A percentile compares a stretch with the other conserved stretches of the same genome.
Conservation (phyloP, 306 rosid genomes). For the Lagenaria siceraria region DNA sequence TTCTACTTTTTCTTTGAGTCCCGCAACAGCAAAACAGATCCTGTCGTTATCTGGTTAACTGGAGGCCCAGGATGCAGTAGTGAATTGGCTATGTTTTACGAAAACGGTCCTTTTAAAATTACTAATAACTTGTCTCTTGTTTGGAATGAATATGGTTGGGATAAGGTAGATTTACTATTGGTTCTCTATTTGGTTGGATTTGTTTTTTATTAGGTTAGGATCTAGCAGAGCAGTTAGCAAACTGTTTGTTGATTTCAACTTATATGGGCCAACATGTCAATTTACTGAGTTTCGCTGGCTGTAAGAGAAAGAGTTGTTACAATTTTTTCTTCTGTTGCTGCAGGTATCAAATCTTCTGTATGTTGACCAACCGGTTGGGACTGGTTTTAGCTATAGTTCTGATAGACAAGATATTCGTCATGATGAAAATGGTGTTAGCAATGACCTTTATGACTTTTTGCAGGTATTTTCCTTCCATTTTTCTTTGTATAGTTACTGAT, state of each 20-base stretch:
- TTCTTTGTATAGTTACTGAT: background rate
- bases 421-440: slow-evolving; percentile 72
- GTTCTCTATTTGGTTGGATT: background rate
- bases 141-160: slow-evolving; percentile 96
- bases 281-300: background rate
- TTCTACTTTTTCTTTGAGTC: slow-evolving; percentile 92
- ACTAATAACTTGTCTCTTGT: slow-evolving; percentile 78
- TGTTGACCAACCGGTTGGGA: slow-evolving; percentile 95
- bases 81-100: slow-evolving; percentile 92
- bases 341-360: slow-evolving; percentile 88
- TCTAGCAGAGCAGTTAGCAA: background rate
- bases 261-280: background rate
- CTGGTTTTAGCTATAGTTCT: slow-evolving; percentile 83
- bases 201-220: background rate
- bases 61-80: slow-evolving; percentile 99
- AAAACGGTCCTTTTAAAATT: slow-evolving; percentile 81
- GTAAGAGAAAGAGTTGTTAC: background rate
- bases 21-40: slow-evolving; percentile 61
- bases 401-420: slow-evolving; percentile 77
- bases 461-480: slow-evolving; percentile 1
- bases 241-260: background rate
- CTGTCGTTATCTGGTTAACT: slow-evolving; percentile 93
- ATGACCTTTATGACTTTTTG: slow-evolving; percentile 77
- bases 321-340: background rate
- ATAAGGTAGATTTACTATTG: slow-evolving; percentile 46